phyloP scores from a whole-genome alignment of 2,329 filamentous ascomycete species.

The Ceratocystis alfenasii region DNA sequence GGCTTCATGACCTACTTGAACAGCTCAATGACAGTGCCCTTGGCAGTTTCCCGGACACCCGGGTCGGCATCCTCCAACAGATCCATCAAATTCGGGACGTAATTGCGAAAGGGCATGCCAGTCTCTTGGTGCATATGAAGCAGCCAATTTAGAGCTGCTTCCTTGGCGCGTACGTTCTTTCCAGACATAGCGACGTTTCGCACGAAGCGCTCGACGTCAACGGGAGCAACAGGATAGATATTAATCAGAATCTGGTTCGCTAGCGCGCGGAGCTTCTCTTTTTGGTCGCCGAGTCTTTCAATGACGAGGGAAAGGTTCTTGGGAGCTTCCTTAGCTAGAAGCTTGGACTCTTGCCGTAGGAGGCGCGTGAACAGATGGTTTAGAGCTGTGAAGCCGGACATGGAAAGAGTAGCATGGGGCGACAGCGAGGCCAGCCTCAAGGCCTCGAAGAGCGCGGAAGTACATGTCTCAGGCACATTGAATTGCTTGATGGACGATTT shows the following conservation, averaged over 20 bases:
- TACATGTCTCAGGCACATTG: constrained; percentile 65
- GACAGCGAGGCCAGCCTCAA: constrained; percentile 63
- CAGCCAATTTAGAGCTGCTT: constrained; percentile 75
- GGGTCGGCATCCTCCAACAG: constrained; percentile 84
- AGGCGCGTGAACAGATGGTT: constrained; percentile 79
- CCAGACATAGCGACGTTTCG: constrained; percentile 66
- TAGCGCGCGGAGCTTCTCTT: constrained; percentile 68
- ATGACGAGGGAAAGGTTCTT: constrained; percentile 62
- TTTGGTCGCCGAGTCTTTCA: constrained; percentile 77
- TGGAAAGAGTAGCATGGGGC: constrained; percentile 64
- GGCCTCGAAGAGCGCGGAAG: constrained; percentile 69
- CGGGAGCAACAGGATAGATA: constrained; percentile 55
- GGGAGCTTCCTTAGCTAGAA: constrained; percentile 56
- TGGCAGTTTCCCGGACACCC: constrained; percentile 73
- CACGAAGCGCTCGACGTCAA: constrained; percentile 68
- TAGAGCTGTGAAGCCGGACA: constrained; percentile 76
- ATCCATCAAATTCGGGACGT: constrained; percentile 72
- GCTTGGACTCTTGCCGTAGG: constrained; percentile 69
- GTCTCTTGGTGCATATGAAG: constrained; percentile 73
- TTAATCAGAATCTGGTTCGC: constrained; percentile 67
- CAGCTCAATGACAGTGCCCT: constrained; percentile 70
- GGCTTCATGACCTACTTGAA: constrained; percentile 49
- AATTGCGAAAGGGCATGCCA: constrained; percentile 66
- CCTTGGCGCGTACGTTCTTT: constrained; percentile 74
- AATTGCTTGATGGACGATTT: constrained; percentile 89